Base-by-base conservation (phyloP, 352 stramenopile genomes). In the Albugo laibachii region DNA sequence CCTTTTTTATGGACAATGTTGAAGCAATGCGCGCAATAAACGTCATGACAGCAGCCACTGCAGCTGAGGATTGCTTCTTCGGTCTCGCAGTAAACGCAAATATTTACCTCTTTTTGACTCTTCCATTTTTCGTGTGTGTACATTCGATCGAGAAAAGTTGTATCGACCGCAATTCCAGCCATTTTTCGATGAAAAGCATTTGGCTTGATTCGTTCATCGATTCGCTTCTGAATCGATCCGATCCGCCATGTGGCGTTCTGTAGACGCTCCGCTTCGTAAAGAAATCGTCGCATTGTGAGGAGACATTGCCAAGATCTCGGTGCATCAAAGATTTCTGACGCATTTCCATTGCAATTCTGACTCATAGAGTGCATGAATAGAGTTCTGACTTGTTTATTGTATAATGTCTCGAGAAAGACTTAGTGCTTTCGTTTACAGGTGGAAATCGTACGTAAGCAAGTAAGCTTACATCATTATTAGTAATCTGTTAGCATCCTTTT, bases 1-100 rank as follows among this genome's bases (percentile, higher is more conserved):
- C 77, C 77, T 44, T 83, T 83, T 67, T 84, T 91, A 56, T 91
- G 77, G 36, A 91, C 71, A 46, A 91, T 59, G 50, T 87, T 91
- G 55, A 91, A 91, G 66, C 77, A 91, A 45, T 65, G 79, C 24
- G 85, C 69, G 52, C 77, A 91, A 60, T 91, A 91, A 5, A 61
- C 64, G 59, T 91, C 77, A 47, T 87, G 74, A 57, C 75, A 86
- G 58, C 77, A 91, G 52, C 77, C 74, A 27, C 85, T 69, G 62
- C 77, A 91, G 51, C 70, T 78, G 38, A 91, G 50, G 45, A 63
- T 78, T 18, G 74, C 72, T 5, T 47, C 21, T 54, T 82, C 69
- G 19, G 84, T 53, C 49, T 86, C 74, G 50, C 77, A 91, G 59
- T 91, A 91, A 36, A 91, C 72, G 47, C 77, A 87, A 41, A 54